Conservation (phyloP, 768 basidiomycete species). For the Collybiopsis confluens region DNA sequence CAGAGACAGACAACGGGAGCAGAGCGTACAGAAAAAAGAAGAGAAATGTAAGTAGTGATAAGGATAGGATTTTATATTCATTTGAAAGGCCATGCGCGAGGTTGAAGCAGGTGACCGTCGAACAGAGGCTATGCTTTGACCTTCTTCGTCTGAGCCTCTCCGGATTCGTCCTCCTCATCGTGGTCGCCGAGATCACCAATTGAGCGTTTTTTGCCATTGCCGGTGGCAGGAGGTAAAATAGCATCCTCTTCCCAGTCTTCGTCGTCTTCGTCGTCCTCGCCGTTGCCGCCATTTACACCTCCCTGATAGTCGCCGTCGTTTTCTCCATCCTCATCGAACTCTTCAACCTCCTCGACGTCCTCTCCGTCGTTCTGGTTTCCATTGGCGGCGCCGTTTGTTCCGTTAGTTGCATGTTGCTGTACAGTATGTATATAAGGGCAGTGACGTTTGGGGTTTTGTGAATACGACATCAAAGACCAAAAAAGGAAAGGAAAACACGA, state of each 20-base stretch:
- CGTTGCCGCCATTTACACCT: not conserved
- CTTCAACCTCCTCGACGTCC: not conserved
- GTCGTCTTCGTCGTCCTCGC: not conserved
- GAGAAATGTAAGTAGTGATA: not conserved
- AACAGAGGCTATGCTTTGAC: not conserved
- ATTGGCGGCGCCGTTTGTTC: not conserved
- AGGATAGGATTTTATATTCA: not conserved
- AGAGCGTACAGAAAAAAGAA: not conserved
- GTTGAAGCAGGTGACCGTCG: too few relatives aligned
- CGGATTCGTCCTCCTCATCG: too few relatives aligned
- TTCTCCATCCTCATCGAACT: not conserved
- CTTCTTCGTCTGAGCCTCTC: not conserved
- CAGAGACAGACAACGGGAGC: conserved; percentile 1
- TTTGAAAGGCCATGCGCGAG: not conserved
- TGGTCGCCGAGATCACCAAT: not conserved
- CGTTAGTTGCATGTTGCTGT: not conserved
- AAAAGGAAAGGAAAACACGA: conserved; percentile 5
- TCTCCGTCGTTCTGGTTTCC: not conserved
- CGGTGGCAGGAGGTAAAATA: not conserved
- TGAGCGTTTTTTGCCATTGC: conserved; percentile 3
- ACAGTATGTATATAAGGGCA: not conserved
- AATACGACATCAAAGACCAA: not conserved
- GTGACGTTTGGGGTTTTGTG: too few relatives aligned
- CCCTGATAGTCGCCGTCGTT: not conserved
- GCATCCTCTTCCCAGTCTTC: not conserved